These are phyloP conservation scores for Halenospora varia DNA, from an alignment of 495 filamentous ascomycete species.

Conservation along the genomic window DNA sequence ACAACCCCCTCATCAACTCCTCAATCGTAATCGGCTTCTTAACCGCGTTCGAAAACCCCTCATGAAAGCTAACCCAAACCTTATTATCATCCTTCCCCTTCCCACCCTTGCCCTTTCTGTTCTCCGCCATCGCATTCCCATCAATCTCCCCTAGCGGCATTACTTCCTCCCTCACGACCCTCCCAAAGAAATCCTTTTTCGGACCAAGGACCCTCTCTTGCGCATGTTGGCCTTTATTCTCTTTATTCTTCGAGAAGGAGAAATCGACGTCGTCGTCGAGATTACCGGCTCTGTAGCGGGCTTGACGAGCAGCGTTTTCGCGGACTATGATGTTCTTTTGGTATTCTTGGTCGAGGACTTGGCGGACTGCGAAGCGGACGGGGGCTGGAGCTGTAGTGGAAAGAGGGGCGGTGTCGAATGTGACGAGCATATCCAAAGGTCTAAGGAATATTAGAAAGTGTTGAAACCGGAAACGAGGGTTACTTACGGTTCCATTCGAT, in stretches of 20 bases:
- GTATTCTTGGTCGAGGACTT: constrained; percentile 88
- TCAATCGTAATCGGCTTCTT: constrained; percentile 84
- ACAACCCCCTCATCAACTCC: constrained; percentile 73
- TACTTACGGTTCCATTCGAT: constrained; percentile 91
- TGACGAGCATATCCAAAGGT: constrained; percentile 65
- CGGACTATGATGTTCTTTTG: constrained; percentile 61
- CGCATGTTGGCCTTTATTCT: constrained; percentile 29
- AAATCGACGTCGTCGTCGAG: constrained; percentile 24
- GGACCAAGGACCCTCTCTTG: constrained; percentile 31
- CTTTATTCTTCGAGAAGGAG: constrained; percentile 34
- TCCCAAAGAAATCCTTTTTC: constrained; percentile 90
- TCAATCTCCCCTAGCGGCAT: constrained; percentile 32
- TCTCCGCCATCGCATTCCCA: constrained; percentile 26
- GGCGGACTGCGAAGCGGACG: constrained; percentile 81
- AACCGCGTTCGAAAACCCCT: constrained; percentile 96
- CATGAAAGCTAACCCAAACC: constrained; percentile 92
- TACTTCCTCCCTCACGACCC: constrained; percentile 41
- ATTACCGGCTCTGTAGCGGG: constrained; percentile 43
- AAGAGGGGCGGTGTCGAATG: constrained; percentile 49
- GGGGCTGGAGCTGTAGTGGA: constrained; percentile 45
- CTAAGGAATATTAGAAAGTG: constrained; percentile 30
- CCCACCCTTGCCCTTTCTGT: constrained; percentile 30
- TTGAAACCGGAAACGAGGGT: constrained; percentile 1
- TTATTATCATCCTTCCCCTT: constrained; percentile 47
- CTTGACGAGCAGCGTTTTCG: constrained; percentile 53